phyloP scores from a whole-genome alignment of 768 basidiomycete genomes.

The Hygrocybe coccinea region DNA sequence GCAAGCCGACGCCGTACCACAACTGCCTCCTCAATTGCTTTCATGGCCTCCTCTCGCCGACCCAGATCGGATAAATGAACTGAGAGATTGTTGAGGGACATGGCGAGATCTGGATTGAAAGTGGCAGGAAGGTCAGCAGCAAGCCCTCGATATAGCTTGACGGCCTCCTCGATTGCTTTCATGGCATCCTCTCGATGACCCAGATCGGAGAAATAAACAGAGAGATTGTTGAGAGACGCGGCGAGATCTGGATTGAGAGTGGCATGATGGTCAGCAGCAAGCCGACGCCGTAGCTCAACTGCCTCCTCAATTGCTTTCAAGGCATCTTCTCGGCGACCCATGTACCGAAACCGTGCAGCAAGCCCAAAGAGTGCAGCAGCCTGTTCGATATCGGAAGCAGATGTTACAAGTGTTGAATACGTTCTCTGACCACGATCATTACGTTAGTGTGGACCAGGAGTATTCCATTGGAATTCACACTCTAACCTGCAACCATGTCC shows the following conservation, averaged over 20 bases:
- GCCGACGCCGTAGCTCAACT: not conserved
- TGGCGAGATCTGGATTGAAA: not conserved
- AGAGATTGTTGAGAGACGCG: too few relatives aligned
- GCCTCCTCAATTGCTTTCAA: not conserved
- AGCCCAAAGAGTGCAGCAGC: not conserved
- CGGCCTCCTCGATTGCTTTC: too few relatives aligned
- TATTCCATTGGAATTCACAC: not conserved
- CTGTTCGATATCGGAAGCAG: not conserved
- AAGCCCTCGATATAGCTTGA: too few relatives aligned
- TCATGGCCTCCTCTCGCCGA: not conserved
- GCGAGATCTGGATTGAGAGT: too few relatives aligned
- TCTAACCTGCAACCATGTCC: not conserved
- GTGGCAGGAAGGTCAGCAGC: not conserved
- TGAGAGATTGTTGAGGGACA: not conserved
- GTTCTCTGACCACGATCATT: not conserved
- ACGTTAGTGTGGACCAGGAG: not conserved
- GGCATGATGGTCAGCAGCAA: not conserved
- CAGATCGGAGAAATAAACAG: too few relatives aligned
- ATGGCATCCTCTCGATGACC: too few relatives aligned
- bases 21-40: not conserved
- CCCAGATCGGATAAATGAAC: not conserved
- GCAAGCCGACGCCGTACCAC: not conserved
- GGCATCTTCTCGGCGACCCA: conserved; percentile 1
- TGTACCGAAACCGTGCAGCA: not conserved
- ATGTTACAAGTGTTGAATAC: not conserved